phyloP scores from a whole-genome alignment of 1,284 basidiomycete species.

The Agaricales sp. region DNA sequence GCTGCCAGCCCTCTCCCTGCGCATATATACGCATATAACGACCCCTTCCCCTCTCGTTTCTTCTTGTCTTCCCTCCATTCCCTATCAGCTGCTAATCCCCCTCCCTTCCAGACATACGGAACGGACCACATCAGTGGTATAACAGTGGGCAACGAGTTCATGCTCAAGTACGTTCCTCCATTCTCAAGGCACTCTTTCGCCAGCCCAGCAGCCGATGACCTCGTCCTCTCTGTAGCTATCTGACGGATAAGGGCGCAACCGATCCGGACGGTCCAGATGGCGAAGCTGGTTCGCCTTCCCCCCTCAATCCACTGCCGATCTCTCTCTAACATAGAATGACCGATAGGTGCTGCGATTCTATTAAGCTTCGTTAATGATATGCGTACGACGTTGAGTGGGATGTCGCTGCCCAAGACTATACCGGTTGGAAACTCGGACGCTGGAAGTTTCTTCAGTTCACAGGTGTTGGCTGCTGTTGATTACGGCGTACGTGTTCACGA shows the following conservation, averaged over 20 bases:
- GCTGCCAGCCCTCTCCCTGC: no score
- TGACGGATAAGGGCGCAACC: conserved; percentile 31
- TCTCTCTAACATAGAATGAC: not conserved
- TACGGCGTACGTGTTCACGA: conserved; percentile 47
- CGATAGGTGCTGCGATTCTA: conserved; percentile 46
- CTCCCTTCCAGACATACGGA: conserved; percentile 77
- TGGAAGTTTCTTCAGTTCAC: conserved; percentile 72
- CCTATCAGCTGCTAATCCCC: conserved; percentile 59
- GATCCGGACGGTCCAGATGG: conserved; percentile 20
- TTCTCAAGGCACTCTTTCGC: not conserved
- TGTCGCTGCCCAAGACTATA: conserved; percentile 46
- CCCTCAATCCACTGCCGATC: not conserved
- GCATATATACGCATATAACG: not conserved
- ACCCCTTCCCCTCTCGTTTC: not conserved
- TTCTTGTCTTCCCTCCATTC: conserved; percentile 64
- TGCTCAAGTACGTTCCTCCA: conserved; percentile 51
- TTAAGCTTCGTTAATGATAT: conserved; percentile 61
- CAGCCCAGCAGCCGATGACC: conserved; percentile 7
- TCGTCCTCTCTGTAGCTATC: conserved; percentile 30
- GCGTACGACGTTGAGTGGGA: conserved; percentile 35
- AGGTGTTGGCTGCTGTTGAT: conserved; percentile 63
- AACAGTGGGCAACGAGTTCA: conserved; percentile 77
- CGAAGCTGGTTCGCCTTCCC: not conserved
- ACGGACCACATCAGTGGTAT: conserved; percentile 70
- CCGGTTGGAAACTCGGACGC: conserved; percentile 88